A percentile compares a stretch with the other conserved stretches of the same genome.
Evolutionary conservation across 495 filamentous ascomycete genomes (phyloP).

Genomic region (Pseudoneurospora amorphoporcata): DNA sequence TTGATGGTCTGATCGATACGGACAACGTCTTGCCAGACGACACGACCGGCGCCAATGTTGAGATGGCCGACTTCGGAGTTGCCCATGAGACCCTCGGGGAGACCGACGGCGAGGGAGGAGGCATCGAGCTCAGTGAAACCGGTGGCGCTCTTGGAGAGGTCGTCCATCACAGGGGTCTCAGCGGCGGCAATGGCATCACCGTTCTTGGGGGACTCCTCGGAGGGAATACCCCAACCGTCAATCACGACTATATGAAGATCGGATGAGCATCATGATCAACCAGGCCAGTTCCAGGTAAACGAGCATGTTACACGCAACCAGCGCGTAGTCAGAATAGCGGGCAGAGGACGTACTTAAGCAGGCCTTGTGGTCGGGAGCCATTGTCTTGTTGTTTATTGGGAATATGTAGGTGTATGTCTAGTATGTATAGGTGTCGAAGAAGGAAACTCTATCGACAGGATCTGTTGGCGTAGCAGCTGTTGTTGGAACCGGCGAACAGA

Average conservation of each 20-base stretch:
- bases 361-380: conserved; percentile 85
- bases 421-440: background rate
- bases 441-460: background rate
- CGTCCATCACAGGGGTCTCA: conserved; percentile 62
- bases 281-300: conserved; percentile 42
- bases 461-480: background rate
- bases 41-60: conserved; percentile 95
- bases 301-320: conserved; percentile 34
- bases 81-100: conserved; percentile 96
- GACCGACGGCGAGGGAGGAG: conserved; percentile 87
- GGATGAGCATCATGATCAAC: conserved; percentile 42
- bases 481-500: background rate
- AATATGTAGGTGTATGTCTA: background rate
- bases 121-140: conserved; percentile 71
- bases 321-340: conserved; percentile 31
- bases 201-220: conserved; percentile 61
- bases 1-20: conserved; percentile 94
- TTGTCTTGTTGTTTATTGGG: conserved; percentile 27
- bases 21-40: conserved; percentile 99
- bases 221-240: conserved; percentile 93
- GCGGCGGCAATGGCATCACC: conserved; percentile 93
- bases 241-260: conserved; percentile 63
- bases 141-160: conserved; percentile 27
- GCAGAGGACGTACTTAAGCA: conserved; percentile 63
- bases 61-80: conserved; percentile 97